Evolutionary conservation across 2,329 filamentous ascomycete genomes (phyloP).

Genomic region (Hypomyces perniciosus): DNA sequence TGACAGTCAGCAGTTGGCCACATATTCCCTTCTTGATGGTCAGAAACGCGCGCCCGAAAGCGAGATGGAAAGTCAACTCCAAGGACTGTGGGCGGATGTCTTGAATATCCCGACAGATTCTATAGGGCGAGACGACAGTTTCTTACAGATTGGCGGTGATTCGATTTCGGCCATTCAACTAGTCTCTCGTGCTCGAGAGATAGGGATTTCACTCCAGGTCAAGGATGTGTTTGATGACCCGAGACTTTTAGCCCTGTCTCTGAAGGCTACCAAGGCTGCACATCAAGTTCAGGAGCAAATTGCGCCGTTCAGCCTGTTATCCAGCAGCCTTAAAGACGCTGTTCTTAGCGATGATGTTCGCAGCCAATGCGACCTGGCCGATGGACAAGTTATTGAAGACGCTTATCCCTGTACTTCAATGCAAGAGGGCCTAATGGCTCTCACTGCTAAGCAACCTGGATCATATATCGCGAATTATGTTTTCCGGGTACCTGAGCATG

Average conservation of each 20-base stretch:
- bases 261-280: too few species aligned
- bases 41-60: background rate
- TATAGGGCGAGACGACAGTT: slow-evolving; percentile 23
- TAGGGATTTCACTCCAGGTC: slow-evolving; percentile 7
- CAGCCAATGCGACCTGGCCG: background rate
- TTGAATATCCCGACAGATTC: background rate
- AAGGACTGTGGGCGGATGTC: background rate
- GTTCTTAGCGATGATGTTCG: background rate
- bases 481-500: background rate
- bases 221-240: slow-evolving; percentile 14
- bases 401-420: slow-evolving; percentile 9
- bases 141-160: slow-evolving; percentile 16
- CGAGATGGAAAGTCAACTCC: background rate
- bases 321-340: background rate
- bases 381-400: slow-evolving; percentile 2
- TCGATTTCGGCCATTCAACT: slow-evolving; percentile 20
- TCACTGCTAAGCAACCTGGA: slow-evolving; percentile 6
- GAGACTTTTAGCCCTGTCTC: too few species aligned
- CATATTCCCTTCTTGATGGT: background rate
- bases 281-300: background rate
- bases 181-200: slow-evolving; percentile 6
- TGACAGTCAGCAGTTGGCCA: background rate
- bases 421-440: slow-evolving; percentile 11
- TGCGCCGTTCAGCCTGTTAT: background rate
- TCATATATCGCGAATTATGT: background rate